These are phyloP conservation scores for Aureobasidium sp. DNA, from an alignment of 2,329 filamentous ascomycete species.

Conservation along the genomic window DNA sequence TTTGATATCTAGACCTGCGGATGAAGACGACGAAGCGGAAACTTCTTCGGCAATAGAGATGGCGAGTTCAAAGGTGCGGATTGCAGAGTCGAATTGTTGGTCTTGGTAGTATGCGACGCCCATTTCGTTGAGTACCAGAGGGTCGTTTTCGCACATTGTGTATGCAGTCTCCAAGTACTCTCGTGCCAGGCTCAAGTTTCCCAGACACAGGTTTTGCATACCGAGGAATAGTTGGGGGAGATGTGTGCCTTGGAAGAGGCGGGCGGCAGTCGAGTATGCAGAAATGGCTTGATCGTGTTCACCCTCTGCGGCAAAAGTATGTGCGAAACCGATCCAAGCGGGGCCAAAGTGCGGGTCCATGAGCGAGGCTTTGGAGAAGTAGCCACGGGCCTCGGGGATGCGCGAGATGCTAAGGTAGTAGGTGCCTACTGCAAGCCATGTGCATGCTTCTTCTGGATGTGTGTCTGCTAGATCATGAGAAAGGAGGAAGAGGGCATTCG, in stretches of 20 bases:
- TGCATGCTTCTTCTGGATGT: slow-evolving; percentile 81
- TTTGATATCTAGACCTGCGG: slow-evolving; percentile 71
- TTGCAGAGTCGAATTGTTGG: slow-evolving; percentile 65
- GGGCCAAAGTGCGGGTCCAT: slow-evolving; percentile 97
- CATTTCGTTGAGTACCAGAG: slow-evolving; percentile 87
- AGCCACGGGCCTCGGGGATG: slow-evolving; percentile 86
- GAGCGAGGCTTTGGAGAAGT: slow-evolving; percentile 94
- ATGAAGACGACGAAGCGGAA: slow-evolving; percentile 57
- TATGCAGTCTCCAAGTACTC: slow-evolving; percentile 92
- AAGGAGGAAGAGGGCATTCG: slow-evolving; percentile 82
- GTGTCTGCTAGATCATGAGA: slow-evolving; percentile 88
- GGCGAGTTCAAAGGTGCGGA: slow-evolving; percentile 68
- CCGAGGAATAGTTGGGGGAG: slow-evolving; percentile 91
- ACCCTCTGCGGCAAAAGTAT: slow-evolving; percentile 94
- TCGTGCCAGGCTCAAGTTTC: slow-evolving; percentile 87
- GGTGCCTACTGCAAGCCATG: slow-evolving; percentile 88
- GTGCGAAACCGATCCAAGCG: slow-evolving; percentile 97
- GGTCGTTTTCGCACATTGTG: slow-evolving; percentile 72
- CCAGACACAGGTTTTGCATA: slow-evolving; percentile 95
- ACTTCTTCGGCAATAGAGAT: slow-evolving; percentile 72
- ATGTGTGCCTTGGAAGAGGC: slow-evolving; percentile 94
- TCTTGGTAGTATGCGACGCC: slow-evolving; percentile 95
- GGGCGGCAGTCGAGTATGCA: slow-evolving; percentile 89
- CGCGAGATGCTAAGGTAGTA: slow-evolving; percentile 89
- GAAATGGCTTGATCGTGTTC: slow-evolving; percentile 98